phyloP scores from a whole-genome alignment of 2,329 filamentous ascomycete genomes.

The Parastagonospora avenae region DNA sequence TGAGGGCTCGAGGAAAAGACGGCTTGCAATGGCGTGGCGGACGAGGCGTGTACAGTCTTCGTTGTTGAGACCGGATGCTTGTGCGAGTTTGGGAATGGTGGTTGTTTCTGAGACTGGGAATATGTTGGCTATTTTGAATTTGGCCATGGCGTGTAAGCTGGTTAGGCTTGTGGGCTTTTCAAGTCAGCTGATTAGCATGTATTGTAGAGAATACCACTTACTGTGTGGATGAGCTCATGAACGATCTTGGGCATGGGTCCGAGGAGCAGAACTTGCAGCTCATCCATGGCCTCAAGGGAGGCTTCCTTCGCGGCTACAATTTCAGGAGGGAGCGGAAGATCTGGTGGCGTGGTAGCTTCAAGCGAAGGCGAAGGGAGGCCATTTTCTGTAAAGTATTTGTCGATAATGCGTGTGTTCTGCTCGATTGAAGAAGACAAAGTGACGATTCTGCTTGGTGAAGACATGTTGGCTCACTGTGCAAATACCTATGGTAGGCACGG shows the following conservation, averaged over 20 bases:
- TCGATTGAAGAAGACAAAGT: not conserved
- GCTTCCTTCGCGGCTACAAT: not conserved
- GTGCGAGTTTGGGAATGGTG: slow-evolving; percentile 20
- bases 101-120: slow-evolving; percentile 16
- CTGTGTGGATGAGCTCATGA: no score
- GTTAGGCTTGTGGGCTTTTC: not conserved
- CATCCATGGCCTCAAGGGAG: slow-evolving; percentile 2
- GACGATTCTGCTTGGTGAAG: no score
- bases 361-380: slow-evolving; percentile 1
- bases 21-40: not conserved
- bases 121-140: slow-evolving; percentile 16
- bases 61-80: slow-evolving; percentile 9
- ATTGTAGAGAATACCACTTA: no score
- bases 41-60: not conserved
- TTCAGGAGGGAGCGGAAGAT: not conserved
- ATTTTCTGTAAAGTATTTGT: not conserved
- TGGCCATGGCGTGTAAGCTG: slow-evolving; percentile 20
- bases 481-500: no score
- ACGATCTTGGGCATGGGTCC: slow-evolving; percentile 1
- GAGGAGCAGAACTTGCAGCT: slow-evolving; percentile 2
- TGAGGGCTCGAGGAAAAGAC: not conserved
- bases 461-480: no score
- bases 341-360: not conserved
- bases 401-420: not conserved
- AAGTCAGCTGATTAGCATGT: not conserved